phyloP scores from a whole-genome alignment of 73 alveolate species.

The Stentor coeruleus region DNA sequence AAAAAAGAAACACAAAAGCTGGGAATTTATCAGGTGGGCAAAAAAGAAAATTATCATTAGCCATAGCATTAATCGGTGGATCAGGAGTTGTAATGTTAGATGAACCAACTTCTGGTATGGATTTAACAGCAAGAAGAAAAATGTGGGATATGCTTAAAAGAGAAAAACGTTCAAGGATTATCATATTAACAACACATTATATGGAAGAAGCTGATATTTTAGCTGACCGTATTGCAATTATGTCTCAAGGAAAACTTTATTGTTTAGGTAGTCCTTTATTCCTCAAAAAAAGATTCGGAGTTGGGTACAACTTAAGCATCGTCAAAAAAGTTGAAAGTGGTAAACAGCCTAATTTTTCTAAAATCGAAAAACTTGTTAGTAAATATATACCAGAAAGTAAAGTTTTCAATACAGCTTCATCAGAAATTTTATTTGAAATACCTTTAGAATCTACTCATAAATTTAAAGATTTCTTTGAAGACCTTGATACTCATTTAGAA shows the following conservation, averaged over 20 bases:
- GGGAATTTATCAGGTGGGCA: constrained; percentile 73
- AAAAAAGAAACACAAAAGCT: constrained; percentile 38
- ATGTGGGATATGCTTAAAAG: constrained; percentile 65
- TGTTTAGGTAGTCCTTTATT: constrained; percentile 48
- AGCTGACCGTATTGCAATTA: constrained; percentile 77
- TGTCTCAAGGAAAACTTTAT: constrained; percentile 60
- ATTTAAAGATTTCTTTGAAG: constrained; percentile 63
- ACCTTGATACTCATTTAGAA: constrained; percentile 57
- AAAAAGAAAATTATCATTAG: constrained; percentile 68
- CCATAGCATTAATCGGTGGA: constrained; percentile 67
- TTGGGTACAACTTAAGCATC: constrained; percentile 16
- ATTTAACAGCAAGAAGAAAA: constrained; percentile 75
- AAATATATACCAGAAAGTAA: not conserved
- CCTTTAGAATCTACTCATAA: constrained; percentile 50
- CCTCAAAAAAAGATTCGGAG: constrained; percentile 46
- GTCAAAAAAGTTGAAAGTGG: not conserved
- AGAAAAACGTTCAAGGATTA: constrained; percentile 35
- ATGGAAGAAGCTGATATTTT: constrained; percentile 90
- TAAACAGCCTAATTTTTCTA: not conserved
- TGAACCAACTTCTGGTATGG: constrained; percentile 81
- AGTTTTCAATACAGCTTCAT: not conserved
- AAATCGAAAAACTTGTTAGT: not conserved
- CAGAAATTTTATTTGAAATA: constrained; percentile 39
- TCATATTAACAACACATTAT: constrained; percentile 79
- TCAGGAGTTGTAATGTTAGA: constrained; percentile 59